Evolutionary conservation across 768 basidiomycete species (phyloP).

Genomic region (Macrolepiota fuliginosa): DNA sequence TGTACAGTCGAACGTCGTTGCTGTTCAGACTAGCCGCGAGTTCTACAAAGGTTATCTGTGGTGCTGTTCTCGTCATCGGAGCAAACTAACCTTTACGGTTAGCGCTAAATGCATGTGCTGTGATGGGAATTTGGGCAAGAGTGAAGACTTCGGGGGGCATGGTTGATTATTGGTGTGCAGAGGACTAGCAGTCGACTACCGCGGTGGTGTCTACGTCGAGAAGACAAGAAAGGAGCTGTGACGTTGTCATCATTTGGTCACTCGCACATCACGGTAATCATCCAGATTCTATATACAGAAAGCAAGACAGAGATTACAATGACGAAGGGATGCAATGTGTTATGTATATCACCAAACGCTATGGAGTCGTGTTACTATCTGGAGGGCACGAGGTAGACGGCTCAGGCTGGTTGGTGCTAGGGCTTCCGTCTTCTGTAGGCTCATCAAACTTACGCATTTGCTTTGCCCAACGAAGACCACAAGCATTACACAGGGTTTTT

Average conservation of each 20-base stretch:
- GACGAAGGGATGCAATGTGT: neutral
- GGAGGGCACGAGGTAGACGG: neutral
- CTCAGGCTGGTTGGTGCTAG: neutral
- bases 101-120: conserved; percentile 87
- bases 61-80: neutral
- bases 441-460: conserved; percentile 42
- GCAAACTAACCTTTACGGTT: conserved; percentile 75
- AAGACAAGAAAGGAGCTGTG: neutral
- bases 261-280: neutral
- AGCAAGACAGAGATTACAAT: neutral
- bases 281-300: neutral
- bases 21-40: conserved; percentile 89
- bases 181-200: conserved; percentile 92
- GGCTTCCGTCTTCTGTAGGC: conserved; percentile 17
- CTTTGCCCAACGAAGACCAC: conserved; percentile 93
- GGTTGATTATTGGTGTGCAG: conserved; percentile 24
- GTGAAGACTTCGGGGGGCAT: conserved; percentile 75
- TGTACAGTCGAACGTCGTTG: conserved; percentile 83
- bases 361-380: neutral
- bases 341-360: neutral
- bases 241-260: neutral
- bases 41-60: conserved; percentile 47
- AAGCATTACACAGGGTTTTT: conserved; percentile 97
- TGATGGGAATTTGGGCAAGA: conserved; percentile 81
- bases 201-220: conserved; percentile 23